Percentiles rank a stretch among this genome's conserved stretches.
Conservation (phyloP, 805 yeast species). For the Wickerhamiella shivajii region DNA sequence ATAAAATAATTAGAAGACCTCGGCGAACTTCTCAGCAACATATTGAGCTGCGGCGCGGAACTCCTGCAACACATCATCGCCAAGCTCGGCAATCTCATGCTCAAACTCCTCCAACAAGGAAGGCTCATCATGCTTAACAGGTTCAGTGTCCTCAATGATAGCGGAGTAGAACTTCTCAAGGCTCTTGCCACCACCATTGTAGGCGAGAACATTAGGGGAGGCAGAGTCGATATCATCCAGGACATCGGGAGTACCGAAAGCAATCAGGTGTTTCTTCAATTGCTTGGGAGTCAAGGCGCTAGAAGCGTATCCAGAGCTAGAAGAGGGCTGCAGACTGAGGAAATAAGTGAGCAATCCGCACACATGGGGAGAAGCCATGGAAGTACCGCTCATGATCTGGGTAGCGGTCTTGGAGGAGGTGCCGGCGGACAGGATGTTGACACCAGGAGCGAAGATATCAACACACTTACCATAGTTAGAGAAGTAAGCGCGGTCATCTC, state of each 20-base stretch:
- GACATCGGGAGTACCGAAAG: slow-evolving; percentile 36
- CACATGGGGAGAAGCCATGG: slow-evolving; percentile 97
- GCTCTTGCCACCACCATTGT: slow-evolving; percentile 46
- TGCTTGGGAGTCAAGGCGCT: slow-evolving; percentile 37
- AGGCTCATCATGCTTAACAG: slow-evolving; percentile 2
- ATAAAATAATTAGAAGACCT: slow-evolving; percentile 4
- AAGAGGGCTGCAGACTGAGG: slow-evolving; percentile 68
- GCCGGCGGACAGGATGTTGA: slow-evolving; percentile 53
- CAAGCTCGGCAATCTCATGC: slow-evolving; percentile 4
- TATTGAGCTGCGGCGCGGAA: slow-evolving; percentile 5
- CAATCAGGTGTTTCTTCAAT: slow-evolving; percentile 37
- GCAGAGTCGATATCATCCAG: slow-evolving; percentile 33
- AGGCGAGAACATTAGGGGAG: slow-evolving; percentile 45
- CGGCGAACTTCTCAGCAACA: slow-evolving; percentile 5
- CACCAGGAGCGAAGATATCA: slow-evolving; percentile 94
- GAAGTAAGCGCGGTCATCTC: slow-evolving; percentile 86
- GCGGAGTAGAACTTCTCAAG: slow-evolving; percentile 35
- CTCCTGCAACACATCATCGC: slow-evolving; percentile 4
- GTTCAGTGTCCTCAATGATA: slow-evolving; percentile 5
- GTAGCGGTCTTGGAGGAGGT: slow-evolving; percentile 21
- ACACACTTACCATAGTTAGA: slow-evolving; percentile 94
- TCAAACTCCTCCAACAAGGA: neutral
- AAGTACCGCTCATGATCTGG: slow-evolving; percentile 60
- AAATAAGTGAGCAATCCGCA: slow-evolving; percentile 84
- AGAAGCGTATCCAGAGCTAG: slow-evolving; percentile 34